Conservation (phyloP, 495 filamentous ascomycete genomes). For the Aspergillus conjunctus region DNA sequence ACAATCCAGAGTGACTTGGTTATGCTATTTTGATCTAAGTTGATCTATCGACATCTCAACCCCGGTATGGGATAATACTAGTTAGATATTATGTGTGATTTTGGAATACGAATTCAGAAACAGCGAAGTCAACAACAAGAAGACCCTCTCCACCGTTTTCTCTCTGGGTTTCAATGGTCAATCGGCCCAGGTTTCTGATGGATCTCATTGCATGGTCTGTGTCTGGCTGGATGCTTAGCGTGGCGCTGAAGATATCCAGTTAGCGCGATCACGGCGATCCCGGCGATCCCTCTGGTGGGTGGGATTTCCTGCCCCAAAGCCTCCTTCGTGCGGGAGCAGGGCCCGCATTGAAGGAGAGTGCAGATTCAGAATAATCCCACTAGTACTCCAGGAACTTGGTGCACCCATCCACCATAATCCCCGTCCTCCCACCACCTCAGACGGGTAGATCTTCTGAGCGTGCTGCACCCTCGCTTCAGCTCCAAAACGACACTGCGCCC, state of each 20-base stretch:
- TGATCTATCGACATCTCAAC: conserved; percentile 24
- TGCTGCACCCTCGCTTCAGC: too few relatives aligned
- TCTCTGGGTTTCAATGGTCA: neutral
- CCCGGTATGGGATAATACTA: conserved; percentile 22
- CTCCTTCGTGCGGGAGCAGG: conserved; percentile 3
- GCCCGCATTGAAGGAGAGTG: neutral
- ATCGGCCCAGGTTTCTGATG: neutral
- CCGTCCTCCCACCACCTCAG: neutral
- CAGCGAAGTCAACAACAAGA: neutral
- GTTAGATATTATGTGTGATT: conserved; percentile 21
- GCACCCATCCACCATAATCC: neutral
- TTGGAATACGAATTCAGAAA: conserved; percentile 14
- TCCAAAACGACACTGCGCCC: too few relatives aligned
- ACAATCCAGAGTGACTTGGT: conserved; percentile 23
- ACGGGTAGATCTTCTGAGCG: neutral
- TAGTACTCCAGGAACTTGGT: neutral
- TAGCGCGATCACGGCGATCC: conserved; percentile 3
- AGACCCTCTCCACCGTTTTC: neutral
- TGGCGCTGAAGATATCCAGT: conserved; percentile 1
- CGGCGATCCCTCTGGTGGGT: neutral
- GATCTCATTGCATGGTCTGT: conserved; percentile 2
- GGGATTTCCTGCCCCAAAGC: neutral
- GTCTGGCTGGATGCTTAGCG: neutral
- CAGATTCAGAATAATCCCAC: neutral
- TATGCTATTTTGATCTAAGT: conserved; percentile 22